Evolutionary conservation across 139 green algal genomes (phyloP), one percentile per base, ranked within the genome.

Genomic region (Zygnema cylindricum): DNA sequence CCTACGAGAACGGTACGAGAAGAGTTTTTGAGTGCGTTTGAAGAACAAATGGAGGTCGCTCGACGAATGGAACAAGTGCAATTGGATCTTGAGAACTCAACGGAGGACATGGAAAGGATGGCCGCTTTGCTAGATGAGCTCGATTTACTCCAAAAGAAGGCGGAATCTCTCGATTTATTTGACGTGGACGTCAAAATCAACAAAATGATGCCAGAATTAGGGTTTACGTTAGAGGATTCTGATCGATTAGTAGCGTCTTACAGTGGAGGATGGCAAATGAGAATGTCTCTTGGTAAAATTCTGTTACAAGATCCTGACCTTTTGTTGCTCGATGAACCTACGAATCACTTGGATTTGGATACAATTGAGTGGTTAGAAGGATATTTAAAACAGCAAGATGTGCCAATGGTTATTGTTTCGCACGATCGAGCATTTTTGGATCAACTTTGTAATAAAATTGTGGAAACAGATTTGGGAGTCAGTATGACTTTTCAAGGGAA

Each of bases 371-470:
- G 97, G 97, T 95, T 99, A 55, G 97, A 99, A 91, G 91, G 87
- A 33, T 98, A 99, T 94, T 90, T 99, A 35, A 95, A 93, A 85
- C 91, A 95, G 89, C 94, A 96, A 55, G 93, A 95, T 57, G 89
- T 98, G 1, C 96, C 96, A 21, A 98, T 98, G 95, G 97, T 99
- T 1, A 96, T 99, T 36, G 97, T 99, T 1, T 96, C 91, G 0
- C 97, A 99, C 88, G 97, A 99, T 82, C 95, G 97, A 0, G 96
- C 98, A 93, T 99, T 99, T 92, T 92, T 99, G 42, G 98, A 99
- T 92, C 95, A 98, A 81, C 69, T 91, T 54, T 97, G 95, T 85
- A 98, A 92, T 77, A 98, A 97, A 93, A 97, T 99, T 42, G 96
- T 99, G 55, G 97, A 99, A 94, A 98, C 96, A 42, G 97, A 99